A percentile compares a stretch with the other conserved stretches of the same genome.
phyloP scores from a whole-genome alignment of 441 rosid species.

The Capsella rubella region DNA sequence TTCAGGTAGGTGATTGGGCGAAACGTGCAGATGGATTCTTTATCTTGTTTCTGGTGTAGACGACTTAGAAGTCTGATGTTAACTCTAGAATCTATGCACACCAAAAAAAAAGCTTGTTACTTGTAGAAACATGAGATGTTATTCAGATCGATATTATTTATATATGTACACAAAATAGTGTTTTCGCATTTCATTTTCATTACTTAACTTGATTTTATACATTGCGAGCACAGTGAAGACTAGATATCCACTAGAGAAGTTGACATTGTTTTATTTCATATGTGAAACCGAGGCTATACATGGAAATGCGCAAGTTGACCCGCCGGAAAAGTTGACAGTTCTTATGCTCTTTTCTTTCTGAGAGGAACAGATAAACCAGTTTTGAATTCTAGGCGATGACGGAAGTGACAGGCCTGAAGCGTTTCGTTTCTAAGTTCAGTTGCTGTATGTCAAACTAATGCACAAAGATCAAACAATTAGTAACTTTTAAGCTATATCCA shows the following conservation, averaged over 20 bases:
- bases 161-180: slow-evolving; percentile 1
- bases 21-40: slow-evolving; percentile 9
- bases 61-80: slow-evolving; percentile 2
- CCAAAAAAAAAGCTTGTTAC: slow-evolving; percentile 5
- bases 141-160: not conserved
- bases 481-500: too few species aligned
- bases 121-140: slow-evolving; percentile 22
- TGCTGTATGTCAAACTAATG: slow-evolving; percentile 9
- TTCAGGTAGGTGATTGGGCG: not conserved
- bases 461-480: slow-evolving; percentile 4
- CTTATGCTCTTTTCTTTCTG: not conserved
- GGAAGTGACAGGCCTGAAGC: slow-evolving; percentile 29
- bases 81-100: not conserved
- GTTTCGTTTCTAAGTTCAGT: slow-evolving; percentile 9
- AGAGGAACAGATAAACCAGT: slow-evolving; percentile 1
- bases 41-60: not conserved
- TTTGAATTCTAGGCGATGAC: slow-evolving; percentile 15
- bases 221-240: too few species aligned
- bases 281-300: too few species aligned
- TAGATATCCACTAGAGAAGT: too few species aligned
- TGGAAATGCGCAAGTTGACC: too few species aligned
- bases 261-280: too few species aligned
- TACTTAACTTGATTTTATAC: not conserved
- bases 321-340: not conserved
- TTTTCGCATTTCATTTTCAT: slow-evolving; percentile 2